phyloP scores from a whole-genome alignment of 768 basidiomycete species.

The Lentinula edodes region DNA sequence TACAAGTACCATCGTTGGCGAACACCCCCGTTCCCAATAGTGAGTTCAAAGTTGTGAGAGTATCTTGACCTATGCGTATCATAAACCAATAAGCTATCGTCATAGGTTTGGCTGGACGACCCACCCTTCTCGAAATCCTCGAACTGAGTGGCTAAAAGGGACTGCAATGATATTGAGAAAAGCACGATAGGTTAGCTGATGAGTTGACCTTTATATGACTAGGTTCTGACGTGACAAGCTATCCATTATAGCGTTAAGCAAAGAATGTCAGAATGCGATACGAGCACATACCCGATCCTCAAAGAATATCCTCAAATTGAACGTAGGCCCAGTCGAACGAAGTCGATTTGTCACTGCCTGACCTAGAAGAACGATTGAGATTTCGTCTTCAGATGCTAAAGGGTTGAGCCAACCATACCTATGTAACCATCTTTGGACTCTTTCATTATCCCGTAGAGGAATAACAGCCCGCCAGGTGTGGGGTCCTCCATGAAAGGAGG shows the following conservation, averaged over 20 bases:
- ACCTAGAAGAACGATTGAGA: constrained; percentile 14
- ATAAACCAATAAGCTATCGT: constrained; percentile 12
- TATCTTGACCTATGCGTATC: background rate
- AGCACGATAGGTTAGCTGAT: background rate
- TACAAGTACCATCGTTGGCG: constrained; percentile 10
- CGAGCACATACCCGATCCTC: constrained; percentile 26
- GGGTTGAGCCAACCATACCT: constrained; percentile 13
- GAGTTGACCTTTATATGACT: constrained; percentile 35
- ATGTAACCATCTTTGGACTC: constrained; percentile 19
- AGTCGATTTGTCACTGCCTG: constrained; percentile 18
- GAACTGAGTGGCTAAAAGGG: constrained; percentile 41
- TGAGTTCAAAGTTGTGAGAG: background rate
- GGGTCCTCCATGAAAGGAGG: constrained; percentile 1
- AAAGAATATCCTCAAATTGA: constrained; percentile 29
- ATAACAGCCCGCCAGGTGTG: background rate
- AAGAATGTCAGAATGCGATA: background rate
- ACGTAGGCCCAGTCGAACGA: constrained; percentile 22
- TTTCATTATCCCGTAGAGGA: background rate
- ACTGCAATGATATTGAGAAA: constrained; percentile 17
- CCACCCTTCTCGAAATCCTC: constrained; percentile 29
- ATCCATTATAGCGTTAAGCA: background rate
- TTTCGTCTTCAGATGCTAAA: background rate
- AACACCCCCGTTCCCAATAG: constrained; percentile 14
- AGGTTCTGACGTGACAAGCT: constrained; percentile 45
- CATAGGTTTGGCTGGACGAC: background rate